Evolutionary conservation across 805 yeast genomes (phyloP).

Genomic region (Scheffersomyces stipitis): DNA sequence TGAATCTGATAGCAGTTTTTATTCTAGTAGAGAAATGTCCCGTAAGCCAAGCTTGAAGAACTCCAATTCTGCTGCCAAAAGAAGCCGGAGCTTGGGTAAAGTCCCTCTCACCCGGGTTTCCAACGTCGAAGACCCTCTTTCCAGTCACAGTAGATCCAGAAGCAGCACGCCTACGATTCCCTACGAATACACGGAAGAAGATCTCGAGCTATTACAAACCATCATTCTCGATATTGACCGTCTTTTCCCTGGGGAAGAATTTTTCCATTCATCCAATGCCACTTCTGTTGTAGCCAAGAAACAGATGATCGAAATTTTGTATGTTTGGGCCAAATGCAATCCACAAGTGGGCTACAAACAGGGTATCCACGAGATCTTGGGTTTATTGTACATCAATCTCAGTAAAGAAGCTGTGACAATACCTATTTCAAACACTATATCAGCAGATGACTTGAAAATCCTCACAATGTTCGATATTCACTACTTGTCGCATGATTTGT

Average conservation of each 20-base stretch:
- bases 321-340: slow-evolving; percentile 50
- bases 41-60: neutral
- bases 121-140: slow-evolving; percentile 19
- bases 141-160: slow-evolving; percentile 2
- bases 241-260: slow-evolving; percentile 48
- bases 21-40: slow-evolving; percentile 7
- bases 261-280: slow-evolving; percentile 20
- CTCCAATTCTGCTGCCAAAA: neutral
- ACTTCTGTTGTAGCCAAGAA: slow-evolving; percentile 18
- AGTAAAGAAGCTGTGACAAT: slow-evolving; percentile 31
- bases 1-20: slow-evolving; percentile 28
- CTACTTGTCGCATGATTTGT: slow-evolving; percentile 43
- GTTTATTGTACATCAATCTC: slow-evolving; percentile 44
- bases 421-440: slow-evolving; percentile 11
- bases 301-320: slow-evolving; percentile 43
- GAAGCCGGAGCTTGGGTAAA: slow-evolving; percentile 2
- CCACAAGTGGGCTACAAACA: slow-evolving; percentile 46
- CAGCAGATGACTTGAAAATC: slow-evolving; percentile 32
- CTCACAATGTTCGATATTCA: slow-evolving; percentile 37
- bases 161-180: slow-evolving; percentile 3
- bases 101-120: slow-evolving; percentile 17
- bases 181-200: slow-evolving; percentile 16
- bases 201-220: slow-evolving; percentile 39
- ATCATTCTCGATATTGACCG: slow-evolving; percentile 54
- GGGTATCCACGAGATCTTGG: slow-evolving; percentile 56